phyloP scores from a whole-genome alignment of 441 rosid genomes.

The Macaranga tanarius region DNA sequence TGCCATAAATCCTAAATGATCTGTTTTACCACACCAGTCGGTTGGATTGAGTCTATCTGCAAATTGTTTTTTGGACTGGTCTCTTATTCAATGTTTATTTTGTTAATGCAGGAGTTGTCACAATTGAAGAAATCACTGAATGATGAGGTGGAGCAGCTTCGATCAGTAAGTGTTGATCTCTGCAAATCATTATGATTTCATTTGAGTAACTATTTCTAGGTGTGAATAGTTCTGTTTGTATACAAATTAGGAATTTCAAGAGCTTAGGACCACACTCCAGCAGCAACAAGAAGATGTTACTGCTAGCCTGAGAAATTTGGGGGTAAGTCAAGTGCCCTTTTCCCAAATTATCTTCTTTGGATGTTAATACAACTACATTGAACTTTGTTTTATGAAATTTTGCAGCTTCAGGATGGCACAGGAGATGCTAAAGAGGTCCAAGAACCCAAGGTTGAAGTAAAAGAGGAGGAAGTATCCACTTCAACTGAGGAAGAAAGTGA shows the following conservation, averaged over 20 bases:
- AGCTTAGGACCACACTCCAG: conserved; percentile 63
- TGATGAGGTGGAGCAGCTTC: conserved; percentile 79
- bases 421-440: conserved; percentile 40
- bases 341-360: too few species aligned
- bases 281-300: conserved; percentile 83
- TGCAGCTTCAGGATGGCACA: conserved; percentile 59
- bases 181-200: background rate
- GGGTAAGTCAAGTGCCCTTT: conserved; percentile 40
- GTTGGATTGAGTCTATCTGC: background rate
- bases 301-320: conserved; percentile 61
- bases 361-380: background rate
- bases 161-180: conserved; percentile 44
- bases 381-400: conserved; percentile 16
- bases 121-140: conserved; percentile 68
- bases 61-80: background rate
- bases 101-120: conserved; percentile 59
- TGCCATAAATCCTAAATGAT: too few species aligned
- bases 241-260: conserved; percentile 65
- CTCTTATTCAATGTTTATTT: background rate
- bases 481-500: conserved; percentile 19
- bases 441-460: conserved; percentile 23
- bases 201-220: background rate
- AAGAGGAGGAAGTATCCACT: conserved; percentile 38
- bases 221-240: background rate
- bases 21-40: background rate